A percentile compares a stretch with the other conserved stretches of the same genome.
These are phyloP conservation scores for Chaetomium globosum DNA, from an alignment of 2,329 filamentous ascomycete species.

Conservation along the genomic window DNA sequence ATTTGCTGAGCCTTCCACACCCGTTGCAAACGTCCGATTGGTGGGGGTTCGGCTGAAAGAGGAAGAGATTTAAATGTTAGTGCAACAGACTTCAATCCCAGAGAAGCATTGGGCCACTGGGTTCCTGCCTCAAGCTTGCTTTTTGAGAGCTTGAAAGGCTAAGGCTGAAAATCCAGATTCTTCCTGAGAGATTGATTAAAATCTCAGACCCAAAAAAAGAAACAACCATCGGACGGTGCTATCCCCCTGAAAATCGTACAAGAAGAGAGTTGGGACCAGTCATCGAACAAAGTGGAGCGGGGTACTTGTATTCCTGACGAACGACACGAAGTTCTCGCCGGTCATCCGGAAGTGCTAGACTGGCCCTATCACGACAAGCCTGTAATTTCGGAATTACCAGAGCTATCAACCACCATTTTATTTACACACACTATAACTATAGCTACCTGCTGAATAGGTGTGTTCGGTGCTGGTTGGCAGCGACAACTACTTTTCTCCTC, in stretches of 20 bases:
- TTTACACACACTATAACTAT: not conserved
- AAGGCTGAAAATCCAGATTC: not conserved
- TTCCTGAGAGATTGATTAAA: not conserved
- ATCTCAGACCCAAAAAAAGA: not conserved
- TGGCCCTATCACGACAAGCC: not conserved
- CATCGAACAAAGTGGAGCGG: not conserved
- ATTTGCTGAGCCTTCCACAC: not conserved
- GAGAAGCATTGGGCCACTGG: not conserved
- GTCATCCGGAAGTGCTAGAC: not conserved
- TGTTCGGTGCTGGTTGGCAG: not conserved
- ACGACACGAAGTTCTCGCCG: not conserved
- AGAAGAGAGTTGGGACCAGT: not conserved
- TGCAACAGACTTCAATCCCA: slow-evolving; percentile 13
- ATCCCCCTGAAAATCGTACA: not conserved
- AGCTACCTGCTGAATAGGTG: not conserved
- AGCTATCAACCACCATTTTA: not conserved
- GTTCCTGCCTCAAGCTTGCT: not conserved
- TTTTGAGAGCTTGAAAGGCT: not conserved
- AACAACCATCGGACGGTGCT: not conserved
- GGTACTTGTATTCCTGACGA: not conserved
- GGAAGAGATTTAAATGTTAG: slow-evolving; percentile 32
- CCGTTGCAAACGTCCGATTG: slow-evolving; percentile 22
- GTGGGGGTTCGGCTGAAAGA: slow-evolving; percentile 11
- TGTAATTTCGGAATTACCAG: not conserved
- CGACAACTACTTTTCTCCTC: not conserved